Conservation (phyloP, 495 filamentous ascomycete genomes). For the Penicillium angulare region DNA sequence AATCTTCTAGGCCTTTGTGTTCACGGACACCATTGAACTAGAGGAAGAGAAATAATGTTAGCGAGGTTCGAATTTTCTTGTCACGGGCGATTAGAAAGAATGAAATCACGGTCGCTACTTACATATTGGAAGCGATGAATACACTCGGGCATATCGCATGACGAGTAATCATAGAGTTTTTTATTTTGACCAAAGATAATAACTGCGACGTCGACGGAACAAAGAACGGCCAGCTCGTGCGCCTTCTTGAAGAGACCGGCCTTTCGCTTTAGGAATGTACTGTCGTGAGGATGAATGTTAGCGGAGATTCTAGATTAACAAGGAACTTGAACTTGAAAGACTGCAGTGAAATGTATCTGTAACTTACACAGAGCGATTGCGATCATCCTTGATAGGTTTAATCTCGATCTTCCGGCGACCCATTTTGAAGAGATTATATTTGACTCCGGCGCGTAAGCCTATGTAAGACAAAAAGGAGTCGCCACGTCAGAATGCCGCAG, state of each 20-base stretch:
- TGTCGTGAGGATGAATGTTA: slow-evolving; percentile 37
- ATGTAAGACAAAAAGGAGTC: neutral
- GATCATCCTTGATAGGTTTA: slow-evolving; percentile 99
- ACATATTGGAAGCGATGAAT: slow-evolving; percentile 87
- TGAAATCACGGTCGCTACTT: slow-evolving; percentile 34
- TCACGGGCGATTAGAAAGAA: neutral
- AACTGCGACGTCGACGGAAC: slow-evolving; percentile 96
- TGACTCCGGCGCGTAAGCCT: slow-evolving; percentile 10
- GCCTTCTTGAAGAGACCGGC: slow-evolving; percentile 99
- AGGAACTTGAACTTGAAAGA: too few relatives aligned
- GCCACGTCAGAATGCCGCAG: too few relatives aligned
- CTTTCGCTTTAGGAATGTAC: slow-evolving; percentile 97
- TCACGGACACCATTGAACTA: slow-evolving; percentile 92
- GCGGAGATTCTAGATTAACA: neutral
- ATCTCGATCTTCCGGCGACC: slow-evolving; percentile 90
- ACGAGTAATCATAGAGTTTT: slow-evolving; percentile 97
- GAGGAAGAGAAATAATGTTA: neutral
- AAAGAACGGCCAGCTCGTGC: slow-evolving; percentile 95
- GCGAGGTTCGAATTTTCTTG: slow-evolving; percentile 4
- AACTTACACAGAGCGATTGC: slow-evolving; percentile 96
- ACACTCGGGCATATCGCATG: slow-evolving; percentile 86
- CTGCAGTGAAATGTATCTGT: slow-evolving; percentile 1
- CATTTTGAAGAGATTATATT: slow-evolving; percentile 45
- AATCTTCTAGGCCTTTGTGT: slow-evolving; percentile 93
- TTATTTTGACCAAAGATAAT: slow-evolving; percentile 98